Percentiles rank a stretch among this genome's conserved stretches.
Conservation (phyloP, 331 rosid species). For the Pyrus hybrid region DNA sequence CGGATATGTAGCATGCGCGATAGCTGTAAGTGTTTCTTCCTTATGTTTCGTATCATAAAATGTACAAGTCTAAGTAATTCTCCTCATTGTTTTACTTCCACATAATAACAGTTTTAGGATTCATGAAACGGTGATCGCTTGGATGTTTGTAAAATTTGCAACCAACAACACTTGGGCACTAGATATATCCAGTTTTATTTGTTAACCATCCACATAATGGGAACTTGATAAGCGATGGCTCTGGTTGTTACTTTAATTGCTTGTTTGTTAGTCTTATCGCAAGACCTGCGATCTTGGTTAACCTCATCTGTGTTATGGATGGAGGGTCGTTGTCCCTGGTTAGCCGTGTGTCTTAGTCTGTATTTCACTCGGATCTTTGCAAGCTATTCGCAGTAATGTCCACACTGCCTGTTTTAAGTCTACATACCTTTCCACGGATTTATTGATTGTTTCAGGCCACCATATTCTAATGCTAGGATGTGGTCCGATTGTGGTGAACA, state of each 20-base stretch:
- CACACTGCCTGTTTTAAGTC: not conserved
- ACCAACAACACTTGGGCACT: not conserved
- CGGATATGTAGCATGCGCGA: conserved; percentile 66
- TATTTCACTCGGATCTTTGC: not conserved
- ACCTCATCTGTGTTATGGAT: not conserved
- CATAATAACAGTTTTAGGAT: not conserved
- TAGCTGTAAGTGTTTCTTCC: conserved; percentile 58
- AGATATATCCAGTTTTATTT: not conserved
- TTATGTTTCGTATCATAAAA: not conserved
- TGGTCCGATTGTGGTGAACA: not conserved
- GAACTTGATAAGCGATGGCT: not conserved
- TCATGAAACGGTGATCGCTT: not conserved
- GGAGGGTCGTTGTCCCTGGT: not conserved
- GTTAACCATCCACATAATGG: not conserved
- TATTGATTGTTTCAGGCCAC: not conserved
- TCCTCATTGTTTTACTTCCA: not conserved
- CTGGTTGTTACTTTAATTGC: not conserved
- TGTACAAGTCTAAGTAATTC: not conserved
- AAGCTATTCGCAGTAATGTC: not conserved
- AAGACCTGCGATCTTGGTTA: not conserved
- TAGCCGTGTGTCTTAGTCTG: not conserved
- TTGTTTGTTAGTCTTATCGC: not conserved
- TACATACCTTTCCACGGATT: not conserved
- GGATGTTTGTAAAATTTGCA: not conserved
- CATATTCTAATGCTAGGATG: not conserved